Evolutionary conservation across 148 eudicot genomes (phyloP).

Genomic region (Dianthus caryophyllus): DNA sequence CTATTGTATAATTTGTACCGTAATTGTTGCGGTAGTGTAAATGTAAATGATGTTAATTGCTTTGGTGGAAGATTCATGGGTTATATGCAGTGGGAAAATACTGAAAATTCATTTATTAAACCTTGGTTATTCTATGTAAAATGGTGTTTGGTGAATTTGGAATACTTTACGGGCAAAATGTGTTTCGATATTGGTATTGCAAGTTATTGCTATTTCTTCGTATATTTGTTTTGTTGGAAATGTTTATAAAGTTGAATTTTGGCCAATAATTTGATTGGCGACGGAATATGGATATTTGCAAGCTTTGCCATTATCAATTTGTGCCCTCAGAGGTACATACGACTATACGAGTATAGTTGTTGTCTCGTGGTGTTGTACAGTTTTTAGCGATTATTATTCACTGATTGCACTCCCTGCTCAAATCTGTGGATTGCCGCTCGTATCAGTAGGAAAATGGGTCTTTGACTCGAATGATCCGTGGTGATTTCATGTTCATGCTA

Average conservation of each 20-base stretch:
- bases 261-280: background rate
- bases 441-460: background rate
- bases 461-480: background rate
- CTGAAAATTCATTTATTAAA: slow-evolving; percentile 12
- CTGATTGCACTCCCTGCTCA: no score
- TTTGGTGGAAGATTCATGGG: no score
- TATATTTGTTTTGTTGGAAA: background rate
- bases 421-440: no score
- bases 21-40: slow-evolving; percentile 31
- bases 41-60: slow-evolving; percentile 25
- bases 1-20: no score
- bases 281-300: no score
- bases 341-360: background rate
- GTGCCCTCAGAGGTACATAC: no score
- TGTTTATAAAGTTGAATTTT: background rate
- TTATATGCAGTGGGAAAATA: no score
- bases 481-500: background rate
- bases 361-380: no score
- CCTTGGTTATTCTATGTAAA: background rate
- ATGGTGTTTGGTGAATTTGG: slow-evolving; percentile 18
- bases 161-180: slow-evolving; percentile 49
- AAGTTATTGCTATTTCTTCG: background rate
- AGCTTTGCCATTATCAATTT: background rate
- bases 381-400: no score
- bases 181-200: slow-evolving; percentile 67